A percentile compares a stretch with the other conserved stretches of the same genome.
phyloP scores from a whole-genome alignment of 2,329 filamentous ascomycete genomes.

The Nemania sp. region DNA sequence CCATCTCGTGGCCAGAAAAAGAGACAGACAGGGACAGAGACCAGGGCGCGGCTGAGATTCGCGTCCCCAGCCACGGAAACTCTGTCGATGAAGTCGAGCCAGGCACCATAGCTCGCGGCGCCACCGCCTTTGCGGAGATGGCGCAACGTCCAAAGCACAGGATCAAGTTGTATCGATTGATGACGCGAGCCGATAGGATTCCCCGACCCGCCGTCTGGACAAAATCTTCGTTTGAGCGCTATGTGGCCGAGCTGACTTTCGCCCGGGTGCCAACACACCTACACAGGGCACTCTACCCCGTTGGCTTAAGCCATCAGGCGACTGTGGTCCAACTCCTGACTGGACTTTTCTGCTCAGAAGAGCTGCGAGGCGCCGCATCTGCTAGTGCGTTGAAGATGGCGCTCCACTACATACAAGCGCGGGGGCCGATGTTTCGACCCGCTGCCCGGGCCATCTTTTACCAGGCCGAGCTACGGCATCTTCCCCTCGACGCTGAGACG shows the following conservation, averaged over 20 bases:
- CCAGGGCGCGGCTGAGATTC: conserved; percentile 17
- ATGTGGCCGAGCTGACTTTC: conserved; percentile 36
- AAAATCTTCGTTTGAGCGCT: conserved; percentile 35
- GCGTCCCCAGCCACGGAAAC: conserved; percentile 25
- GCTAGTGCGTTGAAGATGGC: conserved; percentile 39
- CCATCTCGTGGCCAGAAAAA: conserved; percentile 24
- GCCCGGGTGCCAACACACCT: conserved; percentile 34
- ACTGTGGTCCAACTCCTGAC: conserved; percentile 36
- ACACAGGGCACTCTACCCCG: conserved; percentile 33
- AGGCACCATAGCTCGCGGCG: conserved; percentile 30
- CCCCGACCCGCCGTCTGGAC: conserved; percentile 35
- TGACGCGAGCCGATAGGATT: conserved; percentile 35
- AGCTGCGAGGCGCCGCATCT: conserved; percentile 30
- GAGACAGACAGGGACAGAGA: conserved; percentile 16
- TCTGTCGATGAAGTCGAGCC: conserved; percentile 24
- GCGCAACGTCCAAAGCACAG: background rate
- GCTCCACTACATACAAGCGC: conserved; percentile 32
- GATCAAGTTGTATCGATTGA: conserved; percentile 26
- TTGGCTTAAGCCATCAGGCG: conserved; percentile 33
- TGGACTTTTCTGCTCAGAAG: conserved; percentile 33
- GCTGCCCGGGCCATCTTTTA: conserved; percentile 32
- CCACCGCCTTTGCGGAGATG: background rate
- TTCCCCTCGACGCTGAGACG: conserved; percentile 36
- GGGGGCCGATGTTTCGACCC: conserved; percentile 31
- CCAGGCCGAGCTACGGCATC: conserved; percentile 27